phyloP scores from a whole-genome alignment of 2,329 filamentous ascomycete genomes.

The Penicillium sp. region DNA sequence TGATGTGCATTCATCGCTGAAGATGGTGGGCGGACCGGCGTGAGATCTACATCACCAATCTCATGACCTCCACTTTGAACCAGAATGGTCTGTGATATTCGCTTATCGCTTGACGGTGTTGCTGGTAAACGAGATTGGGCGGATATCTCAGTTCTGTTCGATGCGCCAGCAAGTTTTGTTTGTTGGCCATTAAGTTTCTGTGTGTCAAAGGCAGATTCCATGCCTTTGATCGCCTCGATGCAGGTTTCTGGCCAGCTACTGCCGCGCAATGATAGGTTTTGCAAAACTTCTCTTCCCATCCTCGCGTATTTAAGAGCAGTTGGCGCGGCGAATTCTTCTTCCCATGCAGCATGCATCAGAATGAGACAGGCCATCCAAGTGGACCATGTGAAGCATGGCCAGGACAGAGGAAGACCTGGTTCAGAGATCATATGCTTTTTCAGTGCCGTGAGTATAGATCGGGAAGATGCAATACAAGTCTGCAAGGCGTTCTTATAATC shows the following conservation, averaged over 20 bases:
- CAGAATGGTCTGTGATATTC: not conserved
- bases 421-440: constrained; percentile 28
- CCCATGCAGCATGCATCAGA: constrained; percentile 52
- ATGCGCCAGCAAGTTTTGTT: not conserved
- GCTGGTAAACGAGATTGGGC: not conserved
- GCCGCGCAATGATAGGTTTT: constrained; percentile 35
- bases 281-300: constrained; percentile 33
- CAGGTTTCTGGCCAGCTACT: constrained; percentile 42
- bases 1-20: not conserved
- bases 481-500: constrained; percentile 52
- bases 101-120: not conserved
- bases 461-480: constrained; percentile 52
- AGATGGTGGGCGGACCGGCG: not conserved
- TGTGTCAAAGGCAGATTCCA: constrained; percentile 30
- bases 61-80: not conserved
- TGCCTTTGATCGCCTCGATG: constrained; percentile 38
- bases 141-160: not conserved
- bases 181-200: not conserved
- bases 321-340: constrained; percentile 42
- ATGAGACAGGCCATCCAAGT: constrained; percentile 56
- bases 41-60: not conserved
- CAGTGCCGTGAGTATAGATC: constrained; percentile 48
- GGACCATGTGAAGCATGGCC: constrained; percentile 55
- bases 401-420: constrained; percentile 39
- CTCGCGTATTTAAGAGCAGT: constrained; percentile 44